A percentile compares a stretch with the other conserved stretches of the same genome.
Conservation (phyloP, 2,329 filamentous ascomycete genomes). For the Alternaria brassicae region DNA sequence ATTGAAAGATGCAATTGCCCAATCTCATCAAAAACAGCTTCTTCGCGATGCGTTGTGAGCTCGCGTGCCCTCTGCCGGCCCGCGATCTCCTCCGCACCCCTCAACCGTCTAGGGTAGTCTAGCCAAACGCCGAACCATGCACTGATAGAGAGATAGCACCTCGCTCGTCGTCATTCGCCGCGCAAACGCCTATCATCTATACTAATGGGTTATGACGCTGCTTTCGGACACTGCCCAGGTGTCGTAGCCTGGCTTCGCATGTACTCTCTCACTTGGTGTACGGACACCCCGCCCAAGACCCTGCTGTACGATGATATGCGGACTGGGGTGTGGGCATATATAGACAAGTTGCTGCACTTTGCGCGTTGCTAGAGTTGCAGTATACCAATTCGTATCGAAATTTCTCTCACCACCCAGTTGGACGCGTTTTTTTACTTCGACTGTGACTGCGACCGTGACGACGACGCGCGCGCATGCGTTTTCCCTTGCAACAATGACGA, state of each 20-base stretch:
- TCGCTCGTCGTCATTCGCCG: slow-evolving; percentile 17
- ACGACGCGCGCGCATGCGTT: slow-evolving; percentile 6
- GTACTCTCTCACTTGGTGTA: slow-evolving; percentile 7
- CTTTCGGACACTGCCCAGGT: not conserved
- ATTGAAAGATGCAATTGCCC: not conserved
- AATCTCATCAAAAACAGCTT: not conserved
- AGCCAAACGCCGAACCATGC: slow-evolving; percentile 10
- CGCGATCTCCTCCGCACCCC: slow-evolving; percentile 9
- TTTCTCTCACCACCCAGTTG: not conserved
- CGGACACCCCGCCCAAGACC: slow-evolving; percentile 4
- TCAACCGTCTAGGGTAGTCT: slow-evolving; percentile 7
- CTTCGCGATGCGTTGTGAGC: not conserved
- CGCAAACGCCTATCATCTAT: slow-evolving; percentile 17
- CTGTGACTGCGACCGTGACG: not conserved
- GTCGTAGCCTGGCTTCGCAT: slow-evolving; percentile 4
- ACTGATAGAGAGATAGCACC: slow-evolving; percentile 20
- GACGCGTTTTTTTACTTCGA: not conserved
- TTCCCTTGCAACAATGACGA: slow-evolving; percentile 14
- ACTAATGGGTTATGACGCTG: not conserved
- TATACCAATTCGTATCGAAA: not conserved
- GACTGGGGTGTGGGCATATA: slow-evolving; percentile 1
- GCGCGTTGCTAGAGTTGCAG: not conserved
- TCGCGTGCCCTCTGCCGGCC: slow-evolving; percentile 3
- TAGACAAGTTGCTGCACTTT: not conserved
- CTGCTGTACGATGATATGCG: not conserved